These are phyloP conservation scores for Penicillium crystallinum DNA, from an alignment of 495 filamentous ascomycete genomes.

Conservation along the genomic window DNA sequence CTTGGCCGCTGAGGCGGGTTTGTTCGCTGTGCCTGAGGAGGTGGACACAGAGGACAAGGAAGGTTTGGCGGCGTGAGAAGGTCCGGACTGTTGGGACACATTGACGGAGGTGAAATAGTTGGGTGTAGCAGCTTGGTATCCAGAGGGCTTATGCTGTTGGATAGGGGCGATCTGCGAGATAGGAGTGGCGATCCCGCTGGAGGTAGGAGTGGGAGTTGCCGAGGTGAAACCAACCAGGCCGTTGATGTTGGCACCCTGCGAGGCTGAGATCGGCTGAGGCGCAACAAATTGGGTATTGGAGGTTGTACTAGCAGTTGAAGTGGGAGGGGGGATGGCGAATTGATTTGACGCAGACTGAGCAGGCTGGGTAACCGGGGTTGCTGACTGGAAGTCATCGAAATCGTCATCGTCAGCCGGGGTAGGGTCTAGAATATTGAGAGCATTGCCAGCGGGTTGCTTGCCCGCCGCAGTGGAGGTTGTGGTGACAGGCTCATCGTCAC, in stretches of 20 bases:
- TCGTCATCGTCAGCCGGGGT: conserved; percentile 74
- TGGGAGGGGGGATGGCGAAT: conserved; percentile 45
- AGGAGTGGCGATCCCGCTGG: conserved; percentile 44
- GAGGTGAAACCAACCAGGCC: conserved; percentile 77
- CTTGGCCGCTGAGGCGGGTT: conserved; percentile 49
- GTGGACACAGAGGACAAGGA: conserved; percentile 37
- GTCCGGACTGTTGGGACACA: conserved; percentile 22
- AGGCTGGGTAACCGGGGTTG: conserved; percentile 50
- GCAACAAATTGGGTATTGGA: conserved; percentile 67
- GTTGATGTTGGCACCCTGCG: conserved; percentile 72
- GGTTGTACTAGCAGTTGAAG: conserved; percentile 60
- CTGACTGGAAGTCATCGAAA: conserved; percentile 98
- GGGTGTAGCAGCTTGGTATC: conserved; percentile 71
- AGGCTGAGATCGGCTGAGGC: conserved; percentile 75
- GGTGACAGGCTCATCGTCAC: conserved; percentile 60
- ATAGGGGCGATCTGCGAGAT: conserved; percentile 46
- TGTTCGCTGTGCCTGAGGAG: conserved; percentile 28
- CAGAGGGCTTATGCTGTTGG: conserved; percentile 49
- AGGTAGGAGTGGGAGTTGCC: conserved; percentile 62
- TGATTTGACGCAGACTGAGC: conserved; percentile 35
- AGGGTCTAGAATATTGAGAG: conserved; percentile 52
- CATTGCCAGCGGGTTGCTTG: conserved; percentile 45
- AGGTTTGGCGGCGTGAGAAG: conserved; percentile 26
- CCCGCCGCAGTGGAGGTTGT: conserved; percentile 43
- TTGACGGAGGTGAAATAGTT: conserved; percentile 93